phyloP scores from a whole-genome alignment of 2,329 filamentous ascomycete species.

The Venturia asperata region DNA sequence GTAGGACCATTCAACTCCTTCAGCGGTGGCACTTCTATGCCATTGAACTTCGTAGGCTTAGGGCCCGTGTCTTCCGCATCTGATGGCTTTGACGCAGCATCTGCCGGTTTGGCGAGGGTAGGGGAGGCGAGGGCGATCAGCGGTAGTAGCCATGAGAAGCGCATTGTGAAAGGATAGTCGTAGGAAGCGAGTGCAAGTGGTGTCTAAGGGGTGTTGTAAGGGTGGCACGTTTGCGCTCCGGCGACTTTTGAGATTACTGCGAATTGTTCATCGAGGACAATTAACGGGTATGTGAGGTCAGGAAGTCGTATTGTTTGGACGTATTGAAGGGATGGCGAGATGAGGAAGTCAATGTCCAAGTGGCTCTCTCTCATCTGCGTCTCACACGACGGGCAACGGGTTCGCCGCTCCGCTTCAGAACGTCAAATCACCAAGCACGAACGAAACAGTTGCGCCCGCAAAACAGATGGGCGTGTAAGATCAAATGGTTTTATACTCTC shows the following conservation, averaged over 20 bases:
- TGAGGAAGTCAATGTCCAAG: not conserved
- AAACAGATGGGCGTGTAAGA: not conserved
- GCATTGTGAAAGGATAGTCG: slow-evolving; percentile 11
- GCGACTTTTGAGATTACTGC: not conserved
- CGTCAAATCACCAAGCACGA: not conserved
- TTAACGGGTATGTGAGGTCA: not conserved
- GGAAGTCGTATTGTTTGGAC: not conserved
- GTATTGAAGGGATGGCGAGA: not conserved
- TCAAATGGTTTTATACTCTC: too few relatives aligned
- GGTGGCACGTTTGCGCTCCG: slow-evolving; percentile 8
- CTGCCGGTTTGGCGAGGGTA: slow-evolving; percentile 5
- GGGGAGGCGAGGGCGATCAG: slow-evolving; percentile 14
- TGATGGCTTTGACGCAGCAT: not conserved
- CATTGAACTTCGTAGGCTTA: slow-evolving; percentile 48
- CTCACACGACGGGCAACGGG: not conserved
- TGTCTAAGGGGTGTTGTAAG: not conserved
- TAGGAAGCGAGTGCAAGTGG: not conserved
- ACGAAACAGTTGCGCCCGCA: not conserved
- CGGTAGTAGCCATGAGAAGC: slow-evolving; percentile 18
- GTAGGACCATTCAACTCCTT: slow-evolving; percentile 52
- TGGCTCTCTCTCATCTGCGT: not conserved
- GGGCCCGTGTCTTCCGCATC: slow-evolving; percentile 10
- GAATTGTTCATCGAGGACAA: not conserved
- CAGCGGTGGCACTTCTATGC: slow-evolving; percentile 58
- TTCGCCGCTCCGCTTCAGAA: not conserved